Conservation (phyloP, 2,329 filamentous ascomycete species). For the Davidsoniella virescens region DNA sequence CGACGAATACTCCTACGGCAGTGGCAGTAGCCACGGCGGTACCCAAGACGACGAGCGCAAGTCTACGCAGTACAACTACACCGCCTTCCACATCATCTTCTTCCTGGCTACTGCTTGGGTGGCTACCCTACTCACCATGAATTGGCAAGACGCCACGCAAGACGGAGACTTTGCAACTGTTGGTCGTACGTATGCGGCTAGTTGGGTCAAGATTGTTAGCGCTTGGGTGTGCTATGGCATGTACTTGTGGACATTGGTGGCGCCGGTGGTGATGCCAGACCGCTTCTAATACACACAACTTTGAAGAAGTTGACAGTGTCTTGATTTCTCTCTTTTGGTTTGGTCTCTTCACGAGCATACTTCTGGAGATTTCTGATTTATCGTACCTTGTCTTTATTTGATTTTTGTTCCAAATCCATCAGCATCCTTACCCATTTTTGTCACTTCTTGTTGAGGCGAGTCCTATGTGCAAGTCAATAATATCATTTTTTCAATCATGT, state of each 20-base stretch:
- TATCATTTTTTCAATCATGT: too few species aligned
- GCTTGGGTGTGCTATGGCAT: conserved; percentile 92
- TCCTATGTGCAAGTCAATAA: too few species aligned
- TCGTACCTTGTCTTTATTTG: conserved; percentile 2
- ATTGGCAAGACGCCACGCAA: conserved; percentile 47
- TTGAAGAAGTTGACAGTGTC: too few species aligned
- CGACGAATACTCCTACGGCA: conserved; percentile 42
- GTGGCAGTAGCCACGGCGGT: conserved; percentile 34
- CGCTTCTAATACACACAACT: conserved; percentile 40
- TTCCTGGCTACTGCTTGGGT: conserved; percentile 94
- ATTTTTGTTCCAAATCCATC: neutral
- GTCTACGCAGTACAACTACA: conserved; percentile 89
- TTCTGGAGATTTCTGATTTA: neutral
- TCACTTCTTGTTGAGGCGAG: too few species aligned
- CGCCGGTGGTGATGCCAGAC: conserved; percentile 71
- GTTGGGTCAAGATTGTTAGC: conserved; percentile 98
- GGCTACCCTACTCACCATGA: conserved; percentile 68
- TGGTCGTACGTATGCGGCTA: conserved; percentile 88
- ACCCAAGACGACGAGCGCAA: conserved; percentile 75
- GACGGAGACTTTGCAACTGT: conserved; percentile 75
- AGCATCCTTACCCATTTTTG: too few species aligned
- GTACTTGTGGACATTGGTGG: conserved; percentile 84
- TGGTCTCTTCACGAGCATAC: neutral
- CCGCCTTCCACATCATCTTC: conserved; percentile 94
- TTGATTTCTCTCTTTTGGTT: neutral